Conservation (phyloP, 352 stramenopile genomes). For the Phytophthora tentaculata region DNA sequence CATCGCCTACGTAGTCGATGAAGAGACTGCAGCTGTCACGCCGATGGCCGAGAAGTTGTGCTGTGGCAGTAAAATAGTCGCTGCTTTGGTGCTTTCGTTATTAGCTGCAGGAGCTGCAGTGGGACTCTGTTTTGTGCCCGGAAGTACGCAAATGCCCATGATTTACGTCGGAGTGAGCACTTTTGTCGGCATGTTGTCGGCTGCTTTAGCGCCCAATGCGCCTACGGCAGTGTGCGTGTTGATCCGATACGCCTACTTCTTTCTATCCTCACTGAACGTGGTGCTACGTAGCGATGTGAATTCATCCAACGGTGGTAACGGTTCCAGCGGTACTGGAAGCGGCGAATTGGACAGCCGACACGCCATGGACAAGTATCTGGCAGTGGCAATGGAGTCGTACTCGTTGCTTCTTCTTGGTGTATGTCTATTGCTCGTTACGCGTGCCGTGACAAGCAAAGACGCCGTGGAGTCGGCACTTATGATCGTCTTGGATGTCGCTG, state of each 20-base stretch:
- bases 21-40: slow-evolving; percentile 61
- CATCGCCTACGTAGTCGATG: slow-evolving; percentile 69
- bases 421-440: slow-evolving; percentile 50
- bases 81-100: slow-evolving; percentile 23
- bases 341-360: slow-evolving; percentile 14
- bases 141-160: slow-evolving; percentile 39
- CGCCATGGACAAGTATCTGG: slow-evolving; percentile 44
- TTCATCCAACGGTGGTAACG: background rate
- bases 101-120: slow-evolving; percentile 18
- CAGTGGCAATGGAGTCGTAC: slow-evolving; percentile 61
- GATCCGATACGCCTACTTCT: slow-evolving; percentile 58
- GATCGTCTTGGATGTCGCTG: slow-evolving; percentile 57
- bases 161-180: slow-evolving; percentile 48
- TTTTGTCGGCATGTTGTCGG: slow-evolving; percentile 46
- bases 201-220: slow-evolving; percentile 50
- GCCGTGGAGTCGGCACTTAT: slow-evolving; percentile 65
- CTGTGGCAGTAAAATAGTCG: slow-evolving; percentile 37
- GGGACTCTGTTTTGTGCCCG: slow-evolving; percentile 33
- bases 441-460: slow-evolving; percentile 65
- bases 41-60: slow-evolving; percentile 49
- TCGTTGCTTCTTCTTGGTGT: slow-evolving; percentile 51
- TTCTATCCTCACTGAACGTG: slow-evolving; percentile 57
- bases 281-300: slow-evolving; percentile 36
- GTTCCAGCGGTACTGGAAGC: slow-evolving; percentile 3
- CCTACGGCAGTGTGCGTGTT: slow-evolving; percentile 53